Percentiles rank a stretch among this genome's conserved stretches.
Evolutionary conservation across 192 early-diverging fungal genomes (phyloP).

Genomic region (Entomortierella lignicola): DNA sequence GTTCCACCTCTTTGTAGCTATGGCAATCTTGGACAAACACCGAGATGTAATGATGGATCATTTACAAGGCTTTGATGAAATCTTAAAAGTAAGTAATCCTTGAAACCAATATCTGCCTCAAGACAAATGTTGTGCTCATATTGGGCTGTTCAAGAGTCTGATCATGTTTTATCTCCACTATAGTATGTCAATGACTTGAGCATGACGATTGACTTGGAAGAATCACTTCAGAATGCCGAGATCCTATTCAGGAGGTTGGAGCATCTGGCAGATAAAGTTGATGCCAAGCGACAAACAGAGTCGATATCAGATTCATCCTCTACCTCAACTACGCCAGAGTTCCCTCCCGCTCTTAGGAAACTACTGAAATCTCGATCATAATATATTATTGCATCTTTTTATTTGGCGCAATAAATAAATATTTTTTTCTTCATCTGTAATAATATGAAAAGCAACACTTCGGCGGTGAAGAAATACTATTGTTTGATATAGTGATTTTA

Average conservation of each 20-base stretch:
- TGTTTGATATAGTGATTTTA: no score
- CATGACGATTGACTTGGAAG: conserved; percentile 78
- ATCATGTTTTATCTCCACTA: not conserved
- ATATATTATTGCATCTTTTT: not conserved
- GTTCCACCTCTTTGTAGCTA: conserved; percentile 94
- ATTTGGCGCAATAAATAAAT: not conserved
- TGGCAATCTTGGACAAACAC: conserved; percentile 94
- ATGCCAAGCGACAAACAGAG: conserved; percentile 44
- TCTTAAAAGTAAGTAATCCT: conserved; percentile 77
- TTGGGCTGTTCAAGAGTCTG: not conserved
- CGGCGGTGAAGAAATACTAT: no score
- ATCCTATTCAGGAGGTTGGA: conserved; percentile 75
- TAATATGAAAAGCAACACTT: no score
- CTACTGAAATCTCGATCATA: conserved; percentile 9
- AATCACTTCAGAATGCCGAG: conserved; percentile 83
- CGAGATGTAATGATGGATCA: conserved; percentile 83
- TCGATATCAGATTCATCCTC: not conserved
- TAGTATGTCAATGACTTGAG: conserved; percentile 91
- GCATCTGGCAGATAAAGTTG: conserved; percentile 60
- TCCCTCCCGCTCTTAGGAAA: conserved; percentile 1
- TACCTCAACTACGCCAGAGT: not conserved
- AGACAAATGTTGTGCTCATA: not conserved
- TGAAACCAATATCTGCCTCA: not conserved
- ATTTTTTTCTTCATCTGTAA: not conserved
- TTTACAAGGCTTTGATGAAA: conserved; percentile 89